Evolutionary conservation across 495 filamentous ascomycete species (phyloP), one percentile per base, ranked within the genome.

Genomic region (Halenospora varia): DNA sequence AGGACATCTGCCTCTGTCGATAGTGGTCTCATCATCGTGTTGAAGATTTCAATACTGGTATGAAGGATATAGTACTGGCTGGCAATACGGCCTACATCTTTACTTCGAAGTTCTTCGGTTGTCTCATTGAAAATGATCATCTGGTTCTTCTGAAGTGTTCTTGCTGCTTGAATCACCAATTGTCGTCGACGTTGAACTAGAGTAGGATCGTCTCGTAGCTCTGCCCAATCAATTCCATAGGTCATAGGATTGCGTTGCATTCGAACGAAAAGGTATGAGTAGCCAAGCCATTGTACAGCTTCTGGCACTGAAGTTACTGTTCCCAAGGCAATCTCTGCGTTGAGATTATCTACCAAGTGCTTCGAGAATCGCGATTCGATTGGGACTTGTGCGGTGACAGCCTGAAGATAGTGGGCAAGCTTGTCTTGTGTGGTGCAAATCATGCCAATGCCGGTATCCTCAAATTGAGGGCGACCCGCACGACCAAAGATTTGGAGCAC

Each of bases 401-500:
- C 92, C 40, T 85, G 84, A 8, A 96, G 77, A 70, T 97, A 99
- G 67, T 99, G 92, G n/a, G 85, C 70, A 8, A 97, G 73, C 69
- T 89, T 96, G 71, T 99, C 94, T 26, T 89, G 83, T 0, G 92
- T 95, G 0, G 94, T 99, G 63, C 89, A 92, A 54, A 99, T 97
- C 74, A 96, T 96, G 41, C 94, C 94, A 62, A 96, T 96, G 73
- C 94, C 94, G 49, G 84, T 88, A 63, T 96, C 92, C 66, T 96
- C 90, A 63, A 96, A 99, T 66, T 99, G 94, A 20, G 94, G 94
- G 68, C 94, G 85, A 77, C 94, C 94, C 60, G 94, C 94, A 77
- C 94, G 90, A 75, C 94, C 94, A 67, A 99, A 99, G 42, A 99
- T 99, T 71, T 99, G 94, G 59, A 99, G 75, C 11, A 99, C 94